These are phyloP conservation scores for Ceratobasidium sp. DNA, from an alignment of 1,284 basidiomycete genomes.

Conservation along the genomic window DNA sequence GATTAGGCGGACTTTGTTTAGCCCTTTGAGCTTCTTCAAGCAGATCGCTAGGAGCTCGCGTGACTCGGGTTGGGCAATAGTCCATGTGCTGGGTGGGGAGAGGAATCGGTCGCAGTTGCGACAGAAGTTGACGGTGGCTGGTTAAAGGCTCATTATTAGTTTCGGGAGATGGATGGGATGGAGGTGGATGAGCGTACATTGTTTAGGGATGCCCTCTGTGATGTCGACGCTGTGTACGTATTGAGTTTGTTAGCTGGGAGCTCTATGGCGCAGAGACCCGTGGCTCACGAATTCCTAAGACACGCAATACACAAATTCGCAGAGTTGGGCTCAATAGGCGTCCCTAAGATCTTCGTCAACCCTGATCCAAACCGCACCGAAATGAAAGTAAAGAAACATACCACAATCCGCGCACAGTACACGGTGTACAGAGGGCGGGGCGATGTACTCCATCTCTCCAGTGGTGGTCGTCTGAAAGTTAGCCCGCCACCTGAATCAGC, in stretches of 20 bases:
- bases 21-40: conserved; percentile 93
- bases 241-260: conserved; percentile 45
- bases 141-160: conserved; percentile 12
- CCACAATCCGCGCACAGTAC: conserved; percentile 88
- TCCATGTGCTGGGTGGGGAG: conserved; percentile 92
- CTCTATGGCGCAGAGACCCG: conserved; percentile 33
- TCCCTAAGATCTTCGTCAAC: conserved; percentile 65
- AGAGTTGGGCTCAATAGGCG: conserved; percentile 95
- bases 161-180: background rate
- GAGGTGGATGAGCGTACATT: conserved; percentile 68
- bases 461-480: background rate
- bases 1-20: conserved; percentile 94
- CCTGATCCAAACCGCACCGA: background rate
- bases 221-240: conserved; percentile 83
- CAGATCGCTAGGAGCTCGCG: conserved; percentile 92
- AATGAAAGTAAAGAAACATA: conserved; percentile 55
- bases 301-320: conserved; percentile 97
- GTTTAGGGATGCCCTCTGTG: conserved; percentile 98
- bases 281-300: conserved; percentile 82
- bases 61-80: conserved; percentile 89
- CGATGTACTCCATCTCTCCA: conserved; percentile 76
- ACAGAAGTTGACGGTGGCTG: conserved; percentile 93
- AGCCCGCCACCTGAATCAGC: conserved; percentile 43
- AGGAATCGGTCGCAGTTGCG: conserved; percentile 97
- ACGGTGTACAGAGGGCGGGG: conserved; percentile 77